Base-by-base conservation (phyloP, 2,329 filamentous ascomycete species). In the Rhynchosporium secalis region DNA sequence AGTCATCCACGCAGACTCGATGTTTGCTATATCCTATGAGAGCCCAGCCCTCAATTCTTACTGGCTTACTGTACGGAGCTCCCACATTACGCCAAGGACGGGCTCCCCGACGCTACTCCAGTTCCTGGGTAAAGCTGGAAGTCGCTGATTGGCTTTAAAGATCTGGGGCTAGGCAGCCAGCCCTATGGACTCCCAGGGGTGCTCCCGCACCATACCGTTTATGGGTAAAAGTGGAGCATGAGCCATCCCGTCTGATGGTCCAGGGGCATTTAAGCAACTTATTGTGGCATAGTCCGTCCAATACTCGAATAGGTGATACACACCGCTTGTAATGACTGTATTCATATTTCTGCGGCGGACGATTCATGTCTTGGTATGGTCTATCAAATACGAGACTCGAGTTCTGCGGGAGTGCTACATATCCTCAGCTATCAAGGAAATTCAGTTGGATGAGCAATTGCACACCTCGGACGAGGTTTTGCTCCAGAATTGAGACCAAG, bases 31-130 rank as follows among this genome's bases (percentile, higher is more conserved):
- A n/a, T n/a, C 43, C 43, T 26, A 45, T 45, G 43, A 45, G 13
- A 45, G 43, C 43, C 1, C 20, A 7, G n/a, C 33, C 3, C 49
- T 28, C 38, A 10, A 40, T 54, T 54, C 6, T 45, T 20, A 45
- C 43, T 45, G 49, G 49, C 49, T 54, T 26, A 54, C 49, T 45
- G 26, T 54, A 54, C 49, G 49, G 36, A 54, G 33, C 33, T 54
- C 49, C 8, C 49, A 28, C 8, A n/a, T 28, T 20, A 26, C n/a
- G 49, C 49, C 49, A 54, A 54, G 49, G 49, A 54, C 49, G 49
- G 49, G 33, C 33, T 40, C 33, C 8, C 49, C 49, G 49, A 54
- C 8, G 38, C 49, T 20, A 28, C 3, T 51, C 29, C 12, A 45
- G 7, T 36, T 51, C 48, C 15, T 51, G 48, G 48, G 48, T 38